Evolutionary conservation across 495 filamentous ascomycete genomes (phyloP).

Genomic region (Penicilliopsis zonata): DNA sequence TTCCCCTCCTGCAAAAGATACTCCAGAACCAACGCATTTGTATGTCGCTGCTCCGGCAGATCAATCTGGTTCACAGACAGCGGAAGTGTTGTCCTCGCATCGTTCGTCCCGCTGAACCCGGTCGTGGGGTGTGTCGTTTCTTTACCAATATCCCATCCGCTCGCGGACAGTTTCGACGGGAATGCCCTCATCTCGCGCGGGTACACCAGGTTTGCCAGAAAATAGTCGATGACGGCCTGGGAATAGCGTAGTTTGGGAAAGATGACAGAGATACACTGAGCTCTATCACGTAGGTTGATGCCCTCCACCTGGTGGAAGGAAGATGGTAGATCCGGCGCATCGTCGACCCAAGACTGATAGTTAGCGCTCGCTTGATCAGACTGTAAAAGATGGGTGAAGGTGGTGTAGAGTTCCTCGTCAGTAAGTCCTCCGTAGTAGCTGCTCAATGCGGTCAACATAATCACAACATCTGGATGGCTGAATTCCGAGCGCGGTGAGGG

Average conservation of each 20-base stretch:
- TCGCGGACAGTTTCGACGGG: conserved; percentile 50
- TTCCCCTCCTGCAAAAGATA: conserved; percentile 47
- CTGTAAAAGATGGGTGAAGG: conserved; percentile 36
- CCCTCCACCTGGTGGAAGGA: conserved; percentile 35
- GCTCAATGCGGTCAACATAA: conserved; percentile 52
- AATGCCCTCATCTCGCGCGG: conserved; percentile 54
- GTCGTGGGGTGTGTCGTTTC: conserved; percentile 35
- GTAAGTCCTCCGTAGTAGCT: conserved; percentile 58
- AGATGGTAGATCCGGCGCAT: conserved; percentile 18
- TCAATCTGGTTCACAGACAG: conserved; percentile 43
- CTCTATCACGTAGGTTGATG: conserved; percentile 47
- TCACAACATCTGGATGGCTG: conserved; percentile 59
- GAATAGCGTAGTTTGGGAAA: conserved; percentile 41
- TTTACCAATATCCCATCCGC: conserved; percentile 56
- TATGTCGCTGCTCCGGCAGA: conserved; percentile 42
- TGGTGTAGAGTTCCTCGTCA: conserved; percentile 35
- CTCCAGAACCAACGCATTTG: conserved; percentile 51
- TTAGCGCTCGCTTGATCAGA: conserved; percentile 44
- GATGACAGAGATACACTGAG: conserved; percentile 23
- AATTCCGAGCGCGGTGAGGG: conserved; percentile 56
- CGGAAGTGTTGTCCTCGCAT: conserved; percentile 46
- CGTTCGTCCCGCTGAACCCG: conserved; percentile 67
- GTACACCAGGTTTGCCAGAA: conserved; percentile 50
- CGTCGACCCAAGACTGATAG: conserved; percentile 41
- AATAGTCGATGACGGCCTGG: conserved; percentile 49